These are phyloP conservation scores for Amaranthus cruentus DNA, from an alignment of 148 eudicot genomes.

Conservation along the genomic window DNA sequence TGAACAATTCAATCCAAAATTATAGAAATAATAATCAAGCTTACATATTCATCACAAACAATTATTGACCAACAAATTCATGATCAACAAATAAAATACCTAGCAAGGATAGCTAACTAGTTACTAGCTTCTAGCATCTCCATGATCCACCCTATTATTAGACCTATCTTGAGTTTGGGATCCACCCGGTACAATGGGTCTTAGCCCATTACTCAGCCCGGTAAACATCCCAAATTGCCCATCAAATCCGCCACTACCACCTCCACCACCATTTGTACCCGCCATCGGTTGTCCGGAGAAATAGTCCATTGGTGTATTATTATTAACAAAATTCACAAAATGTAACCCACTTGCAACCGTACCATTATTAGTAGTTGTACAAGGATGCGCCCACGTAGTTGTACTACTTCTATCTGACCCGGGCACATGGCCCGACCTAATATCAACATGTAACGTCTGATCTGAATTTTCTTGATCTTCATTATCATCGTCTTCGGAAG, in stretches of 20 bases:
- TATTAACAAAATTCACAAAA: constrained; percentile 35
- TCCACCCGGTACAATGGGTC: constrained; percentile 17
- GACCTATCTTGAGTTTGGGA: constrained; percentile 28
- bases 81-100: background rate
- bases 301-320: constrained; percentile 22
- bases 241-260: constrained; percentile 18
- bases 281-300: constrained; percentile 21
- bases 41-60: background rate
- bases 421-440: constrained; percentile 19
- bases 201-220: constrained; percentile 18
- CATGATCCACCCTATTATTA: constrained; percentile 22
- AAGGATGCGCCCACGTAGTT: constrained; percentile 35
- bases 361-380: constrained; percentile 3
- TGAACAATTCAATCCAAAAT: background rate
- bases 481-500: background rate
- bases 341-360: constrained; percentile 28
- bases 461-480: constrained; percentile 6
- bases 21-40: background rate
- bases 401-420: constrained; percentile 3
- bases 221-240: constrained; percentile 25
- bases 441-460: background rate
- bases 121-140: constrained; percentile 20
- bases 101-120: constrained; percentile 8
- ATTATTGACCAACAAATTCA: background rate
- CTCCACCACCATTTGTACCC: constrained; percentile 14